These are phyloP conservation scores for Trametes sanguinea DNA, from an alignment of 768 basidiomycete species.

Conservation along the genomic window DNA sequence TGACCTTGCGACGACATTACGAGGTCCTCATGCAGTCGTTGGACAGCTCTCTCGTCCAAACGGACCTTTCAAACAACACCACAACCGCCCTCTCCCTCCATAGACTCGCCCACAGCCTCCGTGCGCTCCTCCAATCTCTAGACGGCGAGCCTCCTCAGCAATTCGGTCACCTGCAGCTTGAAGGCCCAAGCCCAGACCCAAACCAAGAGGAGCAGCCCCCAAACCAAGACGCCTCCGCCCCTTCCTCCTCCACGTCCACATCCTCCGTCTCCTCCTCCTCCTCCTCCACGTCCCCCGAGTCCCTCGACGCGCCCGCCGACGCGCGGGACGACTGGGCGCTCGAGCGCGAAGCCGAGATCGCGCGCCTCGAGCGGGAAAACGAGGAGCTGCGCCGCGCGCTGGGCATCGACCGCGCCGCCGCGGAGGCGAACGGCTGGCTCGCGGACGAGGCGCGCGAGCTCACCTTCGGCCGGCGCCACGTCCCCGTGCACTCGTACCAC, in stretches of 20 bases:
- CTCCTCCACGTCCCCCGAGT: slow-evolving; percentile 43
- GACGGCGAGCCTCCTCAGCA: slow-evolving; percentile 52
- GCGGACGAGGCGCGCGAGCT: slow-evolving; percentile 47
- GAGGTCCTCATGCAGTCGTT: slow-evolving; percentile 74
- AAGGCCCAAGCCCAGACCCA: slow-evolving; percentile 4
- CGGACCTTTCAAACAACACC: slow-evolving; percentile 58
- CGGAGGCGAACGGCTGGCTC: slow-evolving; percentile 53
- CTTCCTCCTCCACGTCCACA: slow-evolving; percentile 36
- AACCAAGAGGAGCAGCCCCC: not conserved
- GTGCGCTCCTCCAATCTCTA: slow-evolving; percentile 70
- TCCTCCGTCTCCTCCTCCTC: slow-evolving; percentile 20
- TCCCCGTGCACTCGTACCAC: slow-evolving; percentile 15
- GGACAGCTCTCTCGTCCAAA: slow-evolving; percentile 55
- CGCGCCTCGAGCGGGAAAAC: slow-evolving; percentile 83
- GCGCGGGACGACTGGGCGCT: slow-evolving; percentile 78
- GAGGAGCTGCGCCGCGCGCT: slow-evolving; percentile 71
- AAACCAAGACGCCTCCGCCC: not conserved
- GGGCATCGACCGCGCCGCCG: slow-evolving; percentile 64
- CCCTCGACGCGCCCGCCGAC: slow-evolving; percentile 43
- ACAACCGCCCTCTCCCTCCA: slow-evolving; percentile 68
- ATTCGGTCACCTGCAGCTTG: not conserved
- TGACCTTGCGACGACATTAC: slow-evolving; percentile 86
- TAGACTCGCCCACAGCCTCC: slow-evolving; percentile 69
- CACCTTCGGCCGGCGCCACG: slow-evolving; percentile 17
- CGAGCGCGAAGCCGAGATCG: slow-evolving; percentile 86